Percentiles rank a stretch among this genome's conserved stretches.
Conservation (phyloP, 1,139 yeast species). For the Hyphopichia wangnamkhiaoensis region DNA sequence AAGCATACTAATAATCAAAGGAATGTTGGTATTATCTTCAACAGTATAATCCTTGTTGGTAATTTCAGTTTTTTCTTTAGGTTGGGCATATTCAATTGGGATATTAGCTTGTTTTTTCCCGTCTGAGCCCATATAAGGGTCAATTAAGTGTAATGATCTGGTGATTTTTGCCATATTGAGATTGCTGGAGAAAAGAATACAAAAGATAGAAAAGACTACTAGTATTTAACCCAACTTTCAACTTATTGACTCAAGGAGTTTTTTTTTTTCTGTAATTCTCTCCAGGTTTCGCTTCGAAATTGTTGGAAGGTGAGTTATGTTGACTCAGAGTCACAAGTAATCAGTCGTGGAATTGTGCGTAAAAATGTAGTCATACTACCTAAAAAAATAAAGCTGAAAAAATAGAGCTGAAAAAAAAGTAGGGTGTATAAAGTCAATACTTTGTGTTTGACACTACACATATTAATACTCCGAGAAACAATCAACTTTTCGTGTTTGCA, state of each 20-base stretch:
- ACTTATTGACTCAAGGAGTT: no score
- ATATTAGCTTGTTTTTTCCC: conserved; percentile 1
- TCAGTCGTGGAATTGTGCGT: not conserved
- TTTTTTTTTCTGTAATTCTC: no score
- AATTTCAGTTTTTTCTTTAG: conserved; percentile 7
- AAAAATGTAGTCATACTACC: no score
- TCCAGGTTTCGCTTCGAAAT: no score
- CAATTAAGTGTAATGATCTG: conserved; percentile 2
- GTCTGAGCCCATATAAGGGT: not conserved
- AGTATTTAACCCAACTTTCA: no score
- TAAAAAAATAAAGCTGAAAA: not conserved
- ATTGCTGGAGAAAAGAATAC: not conserved
- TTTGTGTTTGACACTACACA: no score
- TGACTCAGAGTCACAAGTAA: not conserved
- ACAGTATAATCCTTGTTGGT: conserved; percentile 12
- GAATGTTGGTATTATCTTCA: conserved; percentile 9
- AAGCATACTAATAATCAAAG: conserved; percentile 12
- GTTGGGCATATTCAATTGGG: conserved; percentile 4
- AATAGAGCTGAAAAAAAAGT: no score
- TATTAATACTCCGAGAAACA: no score
- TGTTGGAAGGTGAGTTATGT: no score
- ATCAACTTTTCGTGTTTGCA: no score
- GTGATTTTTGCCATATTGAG: not conserved
- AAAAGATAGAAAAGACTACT: no score
- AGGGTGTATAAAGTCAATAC: no score